Evolutionary conservation across 352 stramenopile genomes (phyloP), one percentile per base, ranked within the genome.

Genomic region (Pythium folliculosum): DNA sequence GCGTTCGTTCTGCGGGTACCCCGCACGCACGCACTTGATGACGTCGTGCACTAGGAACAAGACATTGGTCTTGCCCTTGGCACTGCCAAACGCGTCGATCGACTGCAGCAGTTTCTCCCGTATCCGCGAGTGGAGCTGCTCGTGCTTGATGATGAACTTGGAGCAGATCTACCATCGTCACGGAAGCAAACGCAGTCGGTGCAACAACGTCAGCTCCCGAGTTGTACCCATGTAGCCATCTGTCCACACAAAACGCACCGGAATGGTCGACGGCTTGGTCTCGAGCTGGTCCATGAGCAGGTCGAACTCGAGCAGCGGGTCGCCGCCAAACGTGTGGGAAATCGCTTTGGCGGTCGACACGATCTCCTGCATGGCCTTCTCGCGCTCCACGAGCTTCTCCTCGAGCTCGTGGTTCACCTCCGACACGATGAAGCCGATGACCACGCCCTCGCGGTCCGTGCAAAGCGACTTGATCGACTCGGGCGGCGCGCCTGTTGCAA

Each of bases 361-460:
- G 32, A 93, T 70, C 69, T 95, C 84, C 60, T 93, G 76, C 81
- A 94, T 92, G n/a, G 78, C 80, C 58, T 90, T 89, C 60, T 94
- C 79, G 0, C 81, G 75, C 70, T 90, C 77, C 14, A 90, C 69
- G 27, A 92, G 69, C 65, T 91, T 91, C 56, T 92, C 85, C 57
- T 93, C 82, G 57, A 92, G 82, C 72, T 92, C 87, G 19, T 89
- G 76, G 61, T 95, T 95, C 59, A 94, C 85, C 65, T 95, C 87
- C n/a, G 81, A 87, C 19, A 91, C 86, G 57, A 95, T 91, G 73
- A 95, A 93, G 6, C 87, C 87, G 71, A 95, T 95, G 40, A 93
- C 77, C 2, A 95, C 85, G 13, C 87, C 87, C 27, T 95, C 85
- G 35, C 83, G 80, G 69, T 95, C 86, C 9, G 82, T 93, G 61